A percentile compares a stretch with the other conserved stretches of the same genome.
Conservation (phyloP, 345 rosid genomes). For the Bruguiera gymnorhiza region DNA sequence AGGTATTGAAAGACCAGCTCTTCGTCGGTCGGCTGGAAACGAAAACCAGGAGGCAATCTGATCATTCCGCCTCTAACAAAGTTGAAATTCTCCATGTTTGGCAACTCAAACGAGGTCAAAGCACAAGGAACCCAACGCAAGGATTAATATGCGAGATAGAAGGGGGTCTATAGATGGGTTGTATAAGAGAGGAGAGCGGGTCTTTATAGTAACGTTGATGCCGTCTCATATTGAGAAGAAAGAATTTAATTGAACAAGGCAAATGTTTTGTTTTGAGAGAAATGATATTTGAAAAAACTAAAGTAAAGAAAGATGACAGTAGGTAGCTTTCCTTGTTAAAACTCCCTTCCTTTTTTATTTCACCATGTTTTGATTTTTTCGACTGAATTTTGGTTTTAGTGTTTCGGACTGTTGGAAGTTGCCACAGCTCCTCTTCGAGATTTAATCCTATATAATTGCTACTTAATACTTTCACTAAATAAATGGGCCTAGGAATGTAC, state of each 20-base stretch:
- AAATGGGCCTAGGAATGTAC: no score
- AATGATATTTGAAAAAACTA: no score
- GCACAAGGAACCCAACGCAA: background rate
- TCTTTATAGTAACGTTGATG: slow-evolving; percentile 7
- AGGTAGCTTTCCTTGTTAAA: no score
- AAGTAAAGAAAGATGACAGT: no score
- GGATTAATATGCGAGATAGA: background rate
- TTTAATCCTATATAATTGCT: no score
- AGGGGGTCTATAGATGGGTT: background rate
- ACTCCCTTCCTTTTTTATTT: no score
- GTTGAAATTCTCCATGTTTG: slow-evolving; percentile 7
- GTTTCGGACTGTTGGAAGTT: no score
- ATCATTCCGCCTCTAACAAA: slow-evolving; percentile 9
- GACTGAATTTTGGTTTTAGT: no score
- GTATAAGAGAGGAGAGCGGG: background rate
- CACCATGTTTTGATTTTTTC: no score
- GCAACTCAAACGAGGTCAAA: background rate
- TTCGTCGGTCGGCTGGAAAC: slow-evolving; percentile 36
- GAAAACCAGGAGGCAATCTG: slow-evolving; percentile 35
- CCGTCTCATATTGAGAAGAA: background rate
- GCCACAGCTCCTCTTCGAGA: no score
- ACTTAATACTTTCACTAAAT: no score
- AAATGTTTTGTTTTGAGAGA: no score
- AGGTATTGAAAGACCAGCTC: slow-evolving; percentile 31
- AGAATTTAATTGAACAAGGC: background rate